These are phyloP conservation scores for Coemansia reversa DNA, from an alignment of 192 early-diverging fungal species.

Conservation along the genomic window DNA sequence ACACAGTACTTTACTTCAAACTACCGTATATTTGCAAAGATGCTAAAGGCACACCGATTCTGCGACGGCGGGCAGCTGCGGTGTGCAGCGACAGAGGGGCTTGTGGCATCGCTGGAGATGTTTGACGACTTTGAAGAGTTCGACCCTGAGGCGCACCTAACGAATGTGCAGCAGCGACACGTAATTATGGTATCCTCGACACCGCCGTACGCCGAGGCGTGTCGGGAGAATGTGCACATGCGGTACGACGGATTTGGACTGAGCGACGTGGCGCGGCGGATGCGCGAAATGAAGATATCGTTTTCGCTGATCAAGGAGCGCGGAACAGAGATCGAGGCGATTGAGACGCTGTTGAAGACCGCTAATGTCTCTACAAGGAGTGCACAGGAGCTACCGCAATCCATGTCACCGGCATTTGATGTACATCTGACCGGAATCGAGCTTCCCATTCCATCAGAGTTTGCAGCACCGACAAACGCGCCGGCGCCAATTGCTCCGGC, in stretches of 20 bases:
- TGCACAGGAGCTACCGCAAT: slow-evolving; percentile 33
- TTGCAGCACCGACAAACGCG: slow-evolving; percentile 6
- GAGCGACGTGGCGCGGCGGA: slow-evolving; percentile 42
- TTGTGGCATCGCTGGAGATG: slow-evolving; percentile 53
- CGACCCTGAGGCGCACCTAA: slow-evolving; percentile 44
- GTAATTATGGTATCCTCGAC: slow-evolving; percentile 46
- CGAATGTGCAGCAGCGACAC: slow-evolving; percentile 50
- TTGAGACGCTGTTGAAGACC: slow-evolving; percentile 35
- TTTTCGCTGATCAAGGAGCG: slow-evolving; percentile 52
- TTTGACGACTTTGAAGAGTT: slow-evolving; percentile 52
- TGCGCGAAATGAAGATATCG: slow-evolving; percentile 52
- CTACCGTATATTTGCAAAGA: slow-evolving; percentile 54
- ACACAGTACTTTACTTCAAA: slow-evolving; percentile 56
- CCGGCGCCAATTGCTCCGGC: slow-evolving; percentile 21
- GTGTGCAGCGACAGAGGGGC: slow-evolving; percentile 48
- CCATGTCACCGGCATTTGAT: slow-evolving; percentile 48
- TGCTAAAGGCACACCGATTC: slow-evolving; percentile 48
- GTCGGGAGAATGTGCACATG: slow-evolving; percentile 48
- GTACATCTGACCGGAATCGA: slow-evolving; percentile 43
- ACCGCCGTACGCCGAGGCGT: slow-evolving; percentile 43
- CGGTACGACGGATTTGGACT: slow-evolving; percentile 46
- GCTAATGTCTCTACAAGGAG: slow-evolving; percentile 39
- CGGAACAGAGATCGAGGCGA: slow-evolving; percentile 37
- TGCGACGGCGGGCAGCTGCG: slow-evolving; percentile 47
- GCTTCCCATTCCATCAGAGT: slow-evolving; percentile 34